Base-by-base conservation (phyloP, 1,284 basidiomycete species). In the Cystobasidiaceae sp. region DNA sequence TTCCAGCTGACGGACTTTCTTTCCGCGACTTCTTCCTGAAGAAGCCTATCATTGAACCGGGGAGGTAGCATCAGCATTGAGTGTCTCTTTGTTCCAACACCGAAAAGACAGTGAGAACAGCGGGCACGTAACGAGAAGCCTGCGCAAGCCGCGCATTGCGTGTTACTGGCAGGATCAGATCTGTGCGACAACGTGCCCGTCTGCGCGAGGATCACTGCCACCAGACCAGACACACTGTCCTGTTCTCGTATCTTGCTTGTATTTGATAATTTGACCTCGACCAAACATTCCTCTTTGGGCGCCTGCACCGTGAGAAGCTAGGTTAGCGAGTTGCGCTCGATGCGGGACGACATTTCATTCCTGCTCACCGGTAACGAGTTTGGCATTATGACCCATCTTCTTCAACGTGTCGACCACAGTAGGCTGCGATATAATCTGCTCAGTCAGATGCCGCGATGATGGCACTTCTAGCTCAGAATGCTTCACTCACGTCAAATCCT, bases 331-430 rank as follows among this genome's bases (percentile, higher is more conserved):
- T 11, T 9, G 13, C 21, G 13, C 13, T 46, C 21, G 21, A 15
- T 15, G 9, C 9, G 11, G 44, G 13, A 15, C 13, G 11, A 46
- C 44, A 46, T 11, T 39, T 9, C 21, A 27, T 25, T 52, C n/a
- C n/a, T n/a, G 8, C 50, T 33, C 32, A 52, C 50, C 50, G 19
- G 27, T 17, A 1, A 86, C 82, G 0, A 80, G 66, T 57, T 84
- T 83, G 48, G 86, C 87, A 70, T 88, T 83, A 75, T 97, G 93
- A 0, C 93, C 93, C 89, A 96, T 91, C 25, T 77, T 85, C 87
- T 69, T 61, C 25, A 77, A 67, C 58, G 68, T 50, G 7, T 72
- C 71, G 9, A 74, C 74, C 8, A 73, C 74, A 9, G 68, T 63
- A 5, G 34, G 43, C 41, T 58, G 23, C 19, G n/a, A 28, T n/a